Percentiles rank a stretch among this genome's conserved stretches.
phyloP scores from a whole-genome alignment of 805 yeast genomes.

The Ascoidea asiatica region DNA sequence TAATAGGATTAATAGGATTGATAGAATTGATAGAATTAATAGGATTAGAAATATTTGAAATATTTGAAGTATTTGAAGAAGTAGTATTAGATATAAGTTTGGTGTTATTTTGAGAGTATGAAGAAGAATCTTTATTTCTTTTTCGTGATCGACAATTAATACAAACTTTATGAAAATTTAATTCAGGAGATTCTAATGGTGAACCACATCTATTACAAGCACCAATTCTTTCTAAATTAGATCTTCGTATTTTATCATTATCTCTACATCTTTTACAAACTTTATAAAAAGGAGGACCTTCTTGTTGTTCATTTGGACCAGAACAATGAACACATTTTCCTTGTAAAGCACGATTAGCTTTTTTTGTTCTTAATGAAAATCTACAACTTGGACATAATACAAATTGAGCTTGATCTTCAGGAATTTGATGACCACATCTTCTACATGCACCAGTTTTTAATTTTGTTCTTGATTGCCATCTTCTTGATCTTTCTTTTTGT shows the following conservation, averaged over 20 bases:
- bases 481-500: constrained; percentile 46
- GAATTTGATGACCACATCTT: constrained; percentile 45
- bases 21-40: not conserved
- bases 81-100: not conserved
- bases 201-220: constrained; percentile 52
- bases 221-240: constrained; percentile 41
- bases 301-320: constrained; percentile 35
- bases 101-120: not conserved
- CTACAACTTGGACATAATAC: constrained; percentile 53
- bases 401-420: constrained; percentile 33
- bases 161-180: constrained; percentile 45
- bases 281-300: constrained; percentile 28
- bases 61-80: not conserved
- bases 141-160: constrained; percentile 36
- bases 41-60: not conserved
- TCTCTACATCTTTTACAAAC: constrained; percentile 56
- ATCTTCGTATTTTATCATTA: constrained; percentile 44
- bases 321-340: constrained; percentile 62
- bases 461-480: constrained; percentile 54
- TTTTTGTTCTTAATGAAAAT: constrained; percentile 36
- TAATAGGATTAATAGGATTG: not conserved
- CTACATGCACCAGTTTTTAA: constrained; percentile 50
- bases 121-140: constrained; percentile 18
- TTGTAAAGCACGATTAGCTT: constrained; percentile 43
- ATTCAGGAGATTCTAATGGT: constrained; percentile 28